Conservation (phyloP, 2,329 filamentous ascomycete species). For the Onygenales sp. region DNA sequence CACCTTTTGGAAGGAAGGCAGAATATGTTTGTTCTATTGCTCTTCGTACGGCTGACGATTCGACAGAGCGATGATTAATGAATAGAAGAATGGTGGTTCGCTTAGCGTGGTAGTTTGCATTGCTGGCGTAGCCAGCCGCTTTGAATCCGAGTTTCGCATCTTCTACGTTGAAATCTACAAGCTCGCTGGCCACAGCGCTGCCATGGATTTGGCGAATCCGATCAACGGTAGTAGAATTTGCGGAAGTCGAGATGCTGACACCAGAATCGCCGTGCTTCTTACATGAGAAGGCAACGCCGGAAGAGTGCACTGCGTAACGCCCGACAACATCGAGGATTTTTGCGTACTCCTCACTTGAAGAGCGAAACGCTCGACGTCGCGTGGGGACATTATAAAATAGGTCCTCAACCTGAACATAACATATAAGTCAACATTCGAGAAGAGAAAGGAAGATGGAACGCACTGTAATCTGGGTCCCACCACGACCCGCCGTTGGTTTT, state of each 20-base stretch:
- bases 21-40: conserved; percentile 85
- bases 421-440: not conserved
- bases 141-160: conserved; percentile 78
- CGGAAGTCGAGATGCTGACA: conserved; percentile 69
- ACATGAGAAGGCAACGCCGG: conserved; percentile 87
- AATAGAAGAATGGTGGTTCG: conserved; percentile 81
- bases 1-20: conserved; percentile 80
- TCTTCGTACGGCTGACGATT: conserved; percentile 80
- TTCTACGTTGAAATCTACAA: conserved; percentile 63
- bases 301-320: conserved; percentile 84
- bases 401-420: conserved; percentile 61
- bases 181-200: conserved; percentile 72
- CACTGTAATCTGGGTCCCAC: conserved; percentile 85
- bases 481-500: conserved; percentile 75
- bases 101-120: conserved; percentile 91
- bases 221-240: conserved; percentile 63
- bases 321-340: conserved; percentile 95
- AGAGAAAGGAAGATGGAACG: not conserved
- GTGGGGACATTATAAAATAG: conserved; percentile 95
- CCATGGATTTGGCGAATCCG: conserved; percentile 88
- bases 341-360: conserved; percentile 86
- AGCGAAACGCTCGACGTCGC: conserved; percentile 79
- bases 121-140: conserved; percentile 72
- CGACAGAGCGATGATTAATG: conserved; percentile 92
- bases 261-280: conserved; percentile 90